Conservation (phyloP, 2,329 filamentous ascomycete species). For the Graphium sp. region DNA sequence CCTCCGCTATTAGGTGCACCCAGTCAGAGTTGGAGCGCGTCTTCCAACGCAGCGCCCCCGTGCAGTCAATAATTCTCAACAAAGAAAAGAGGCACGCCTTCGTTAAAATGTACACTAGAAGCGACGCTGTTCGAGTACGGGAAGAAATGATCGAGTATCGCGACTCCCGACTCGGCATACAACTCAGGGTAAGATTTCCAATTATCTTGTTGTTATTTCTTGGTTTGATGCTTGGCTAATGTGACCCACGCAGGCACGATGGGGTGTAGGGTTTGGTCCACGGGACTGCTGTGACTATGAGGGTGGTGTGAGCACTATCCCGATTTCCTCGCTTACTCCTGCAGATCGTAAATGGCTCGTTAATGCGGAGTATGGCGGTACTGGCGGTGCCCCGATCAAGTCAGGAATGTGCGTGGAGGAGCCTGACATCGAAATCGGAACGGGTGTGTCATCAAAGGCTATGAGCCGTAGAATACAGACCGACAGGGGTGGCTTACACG, state of each 20-base stretch:
- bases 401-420: constrained; percentile 83
- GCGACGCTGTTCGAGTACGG: constrained; percentile 71
- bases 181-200: no score
- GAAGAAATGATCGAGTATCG: constrained; percentile 51
- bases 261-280: constrained; percentile 94
- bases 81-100: constrained; percentile 96
- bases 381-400: constrained; percentile 67
- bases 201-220: no score
- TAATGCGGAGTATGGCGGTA: constrained; percentile 84
- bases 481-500: constrained; percentile 46
- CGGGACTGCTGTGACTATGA: constrained; percentile 94
- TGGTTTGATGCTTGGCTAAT: no score
- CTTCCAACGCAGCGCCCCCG: constrained; percentile 67
- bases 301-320: constrained; percentile 83
- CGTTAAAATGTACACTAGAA: constrained; percentile 91
- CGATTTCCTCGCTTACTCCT: constrained; percentile 82
- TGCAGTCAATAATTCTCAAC: constrained; percentile 97
- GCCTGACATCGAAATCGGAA: constrained; percentile 95
- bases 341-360: constrained; percentile 96
- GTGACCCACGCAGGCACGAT: constrained; percentile 80
- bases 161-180: no score
- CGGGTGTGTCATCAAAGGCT: constrained; percentile 89
- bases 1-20: constrained; percentile 37
- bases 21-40: constrained; percentile 69
- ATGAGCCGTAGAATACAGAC: constrained; percentile 55